These are phyloP conservation scores for Leptographium procerum DNA, from an alignment of 2,329 filamentous ascomycete genomes.

Conservation along the genomic window DNA sequence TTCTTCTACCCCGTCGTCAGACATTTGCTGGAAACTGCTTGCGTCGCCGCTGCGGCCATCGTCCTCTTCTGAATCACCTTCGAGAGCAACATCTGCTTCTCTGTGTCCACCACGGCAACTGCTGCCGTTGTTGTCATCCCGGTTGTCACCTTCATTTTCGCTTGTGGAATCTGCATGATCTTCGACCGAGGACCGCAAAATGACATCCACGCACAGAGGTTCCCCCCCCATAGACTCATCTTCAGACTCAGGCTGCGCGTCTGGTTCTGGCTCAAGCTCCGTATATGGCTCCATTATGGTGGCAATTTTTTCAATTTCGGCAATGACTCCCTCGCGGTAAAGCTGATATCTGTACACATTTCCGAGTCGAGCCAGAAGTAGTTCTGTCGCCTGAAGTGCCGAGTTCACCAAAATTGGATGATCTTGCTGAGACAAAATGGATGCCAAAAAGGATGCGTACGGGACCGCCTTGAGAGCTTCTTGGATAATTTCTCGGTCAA, in stretches of 20 bases:
- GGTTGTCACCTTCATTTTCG: constrained; percentile 13
- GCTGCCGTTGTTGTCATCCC: constrained; percentile 9
- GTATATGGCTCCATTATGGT: constrained; percentile 28
- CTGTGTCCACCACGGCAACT: not conserved
- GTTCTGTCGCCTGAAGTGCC: constrained; percentile 78
- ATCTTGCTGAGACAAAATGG: constrained; percentile 91
- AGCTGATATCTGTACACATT: constrained; percentile 91
- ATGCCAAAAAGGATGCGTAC: constrained; percentile 90
- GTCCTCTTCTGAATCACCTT: constrained; percentile 25
- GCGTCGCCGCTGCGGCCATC: constrained; percentile 18
- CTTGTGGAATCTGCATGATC: not conserved
- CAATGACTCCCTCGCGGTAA: constrained; percentile 90
- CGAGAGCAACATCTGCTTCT: constrained; percentile 19
- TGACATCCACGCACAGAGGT: constrained; percentile 14
- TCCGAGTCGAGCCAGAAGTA: constrained; percentile 74
- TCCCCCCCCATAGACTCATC: constrained; percentile 14
- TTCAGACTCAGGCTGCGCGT: not conserved
- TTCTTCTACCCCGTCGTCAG: constrained; percentile 32
- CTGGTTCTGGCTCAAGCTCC: not conserved
- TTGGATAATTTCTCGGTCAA: constrained; percentile 74
- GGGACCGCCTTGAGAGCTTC: constrained; percentile 80
- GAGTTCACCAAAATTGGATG: constrained; percentile 77
- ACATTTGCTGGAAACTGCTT: constrained; percentile 32
- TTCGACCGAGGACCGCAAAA: not conserved
- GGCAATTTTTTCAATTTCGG: constrained; percentile 77